Evolutionary conservation across 768 basidiomycete species (phyloP), one percentile per base, ranked within the genome.

Genomic region (Leucogyrophana mollusca): DNA sequence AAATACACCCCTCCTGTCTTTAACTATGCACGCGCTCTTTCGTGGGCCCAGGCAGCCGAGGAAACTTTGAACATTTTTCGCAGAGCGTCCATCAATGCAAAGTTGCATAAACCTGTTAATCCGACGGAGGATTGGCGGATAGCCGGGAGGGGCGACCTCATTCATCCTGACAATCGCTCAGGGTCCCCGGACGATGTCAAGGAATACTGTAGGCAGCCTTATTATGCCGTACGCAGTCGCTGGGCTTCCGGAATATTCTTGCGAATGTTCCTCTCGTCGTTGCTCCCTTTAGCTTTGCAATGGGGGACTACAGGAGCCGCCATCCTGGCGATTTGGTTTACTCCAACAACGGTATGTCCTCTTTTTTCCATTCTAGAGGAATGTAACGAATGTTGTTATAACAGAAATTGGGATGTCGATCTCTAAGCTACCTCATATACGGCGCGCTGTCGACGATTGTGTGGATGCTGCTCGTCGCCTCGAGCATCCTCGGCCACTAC

Each of bases 351-450:
- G 7, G 58, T 52, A 2, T 22, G 49, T 14, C 23, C 8, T 40
- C 27, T 20, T 30, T 25, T 25, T 7, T 25, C 11, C 23, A 5
- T 44, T 18, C 7, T 7, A 30, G 13, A 7, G 7, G 13, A 30
- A 7, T 13, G 13, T 30, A 30, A 30, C 27, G n/a, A n/a, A 30
- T 30, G 27, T 30, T 30, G 27, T 13, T 32, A 17, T 51, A 3
- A 18, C 10, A 57, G 60, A 60, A 61, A 14, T 23, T 71, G 2
- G 70, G 69, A 9, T 70, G 70, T 35, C 66, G 67, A 44, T 70
- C 67, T 2, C 47, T 53, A 0, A 54, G 58, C 1, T 70, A 69
- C 41, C 18, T 67, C 27, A 34, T 60, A 13, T 70, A 67, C 10
- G 70, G 55, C 2, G 11, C 27, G 5, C 1, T 57, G 4, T 64